Conservation (phyloP, 306 rosid species). For the Canavalia ensiformis region DNA sequence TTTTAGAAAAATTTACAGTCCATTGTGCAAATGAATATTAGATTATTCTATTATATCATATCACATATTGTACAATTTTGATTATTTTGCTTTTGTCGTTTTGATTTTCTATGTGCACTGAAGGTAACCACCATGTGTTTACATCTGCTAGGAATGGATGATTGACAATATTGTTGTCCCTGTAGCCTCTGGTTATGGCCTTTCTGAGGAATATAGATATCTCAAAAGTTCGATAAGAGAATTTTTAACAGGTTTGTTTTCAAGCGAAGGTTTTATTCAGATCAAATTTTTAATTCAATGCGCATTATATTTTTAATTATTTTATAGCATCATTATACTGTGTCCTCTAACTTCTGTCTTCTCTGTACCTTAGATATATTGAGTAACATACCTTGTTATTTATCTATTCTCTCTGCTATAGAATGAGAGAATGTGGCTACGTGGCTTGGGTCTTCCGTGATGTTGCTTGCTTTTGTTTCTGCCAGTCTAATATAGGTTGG, state of each 20-base stretch:
- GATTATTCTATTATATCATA: neutral
- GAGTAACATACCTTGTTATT: neutral
- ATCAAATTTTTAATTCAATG: neutral
- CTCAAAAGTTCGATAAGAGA: constrained; percentile 81
- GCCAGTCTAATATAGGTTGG: neutral
- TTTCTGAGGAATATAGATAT: constrained; percentile 80
- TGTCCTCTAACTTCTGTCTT: constrained; percentile 18
- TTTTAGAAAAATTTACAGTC: neutral
- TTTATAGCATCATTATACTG: neutral
- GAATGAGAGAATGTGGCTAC: constrained; percentile 16
- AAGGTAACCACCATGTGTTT: constrained; percentile 25
- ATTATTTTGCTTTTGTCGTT: neutral
- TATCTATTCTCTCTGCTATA: constrained; percentile 20
- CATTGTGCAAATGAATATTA: neutral
- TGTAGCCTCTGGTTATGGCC: constrained; percentile 82
- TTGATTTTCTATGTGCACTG: neutral
- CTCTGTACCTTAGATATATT: neutral
- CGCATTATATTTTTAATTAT: neutral
- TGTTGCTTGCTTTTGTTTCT: constrained; percentile 10
- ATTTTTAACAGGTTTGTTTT: constrained; percentile 76
- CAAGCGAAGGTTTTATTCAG: neutral
- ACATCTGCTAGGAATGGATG: constrained; percentile 77
- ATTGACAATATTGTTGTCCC: constrained; percentile 87
- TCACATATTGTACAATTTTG: neutral
- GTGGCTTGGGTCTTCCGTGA: neutral